Percentiles rank a stretch among this genome's conserved stretches.
phyloP scores from a whole-genome alignment of 164 flowering plant species.

The Warburgia ugandensis region DNA sequence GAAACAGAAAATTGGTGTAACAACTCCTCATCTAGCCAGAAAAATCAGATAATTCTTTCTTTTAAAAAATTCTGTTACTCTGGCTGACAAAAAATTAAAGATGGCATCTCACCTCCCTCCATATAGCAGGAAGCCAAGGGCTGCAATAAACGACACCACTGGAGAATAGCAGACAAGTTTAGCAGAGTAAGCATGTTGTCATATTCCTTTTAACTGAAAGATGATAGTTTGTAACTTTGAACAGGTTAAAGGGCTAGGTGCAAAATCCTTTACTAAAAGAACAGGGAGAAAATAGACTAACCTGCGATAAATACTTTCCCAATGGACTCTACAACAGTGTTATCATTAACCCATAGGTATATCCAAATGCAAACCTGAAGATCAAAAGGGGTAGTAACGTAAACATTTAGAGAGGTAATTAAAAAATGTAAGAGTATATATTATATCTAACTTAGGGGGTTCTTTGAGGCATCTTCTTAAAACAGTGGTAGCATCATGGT shows the following conservation, averaged over 20 bases:
- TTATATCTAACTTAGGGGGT: background rate
- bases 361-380: constrained; percentile 81
- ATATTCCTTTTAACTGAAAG: background rate
- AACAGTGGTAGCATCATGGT: too few species aligned
- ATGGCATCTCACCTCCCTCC: constrained; percentile 72
- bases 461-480: too few species aligned
- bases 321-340: constrained; percentile 45
- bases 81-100: background rate
- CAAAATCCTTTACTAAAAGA: background rate
- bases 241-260: background rate
- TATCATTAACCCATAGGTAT: constrained; percentile 79
- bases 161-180: constrained; percentile 11
- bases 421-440: background rate
- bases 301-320: constrained; percentile 92
- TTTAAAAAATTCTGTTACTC: too few species aligned
- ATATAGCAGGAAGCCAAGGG: constrained; percentile 75
- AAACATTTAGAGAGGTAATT: background rate
- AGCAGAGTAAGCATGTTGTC: background rate
- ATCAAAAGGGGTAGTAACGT: constrained; percentile 2
- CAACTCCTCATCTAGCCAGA: background rate
- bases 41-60: too few species aligned
- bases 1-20: background rate
- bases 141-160: constrained; percentile 80
- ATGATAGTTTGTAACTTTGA: background rate
- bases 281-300: constrained; percentile 13